A percentile compares a stretch with the other conserved stretches of the same genome.
Conservation (phyloP, 768 basidiomycete genomes). For the Suillus variegatus region DNA sequence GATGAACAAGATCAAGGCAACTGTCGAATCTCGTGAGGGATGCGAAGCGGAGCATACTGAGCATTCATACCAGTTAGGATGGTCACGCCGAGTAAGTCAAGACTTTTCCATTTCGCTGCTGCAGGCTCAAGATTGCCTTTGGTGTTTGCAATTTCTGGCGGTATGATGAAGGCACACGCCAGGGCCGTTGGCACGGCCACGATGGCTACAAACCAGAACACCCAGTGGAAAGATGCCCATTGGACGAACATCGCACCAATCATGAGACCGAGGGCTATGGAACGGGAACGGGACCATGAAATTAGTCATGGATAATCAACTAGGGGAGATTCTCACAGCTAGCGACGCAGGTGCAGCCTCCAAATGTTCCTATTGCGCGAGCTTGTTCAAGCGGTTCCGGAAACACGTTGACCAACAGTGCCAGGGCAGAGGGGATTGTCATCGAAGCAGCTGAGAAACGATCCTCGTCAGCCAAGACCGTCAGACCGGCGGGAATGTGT, state of each 20-base stretch:
- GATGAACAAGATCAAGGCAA: constrained; percentile 35
- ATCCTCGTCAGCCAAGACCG: constrained; percentile 5
- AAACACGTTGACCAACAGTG: constrained; percentile 51
- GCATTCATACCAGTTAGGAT: constrained; percentile 34
- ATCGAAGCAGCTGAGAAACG: constrained; percentile 43
- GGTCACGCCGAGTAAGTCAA: constrained; percentile 42
- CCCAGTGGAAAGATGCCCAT: constrained; percentile 47
- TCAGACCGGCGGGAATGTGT: constrained; percentile 4
- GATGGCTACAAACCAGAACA: constrained; percentile 52
- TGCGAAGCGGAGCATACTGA: neutral
- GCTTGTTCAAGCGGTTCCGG: constrained; percentile 48
- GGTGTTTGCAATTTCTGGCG: constrained; percentile 19
- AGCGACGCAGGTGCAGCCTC: constrained; percentile 47
- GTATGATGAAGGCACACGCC: constrained; percentile 36
- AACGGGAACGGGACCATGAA: neutral
- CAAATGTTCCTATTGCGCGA: constrained; percentile 48
- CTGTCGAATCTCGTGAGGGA: constrained; percentile 11
- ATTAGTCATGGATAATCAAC: neutral
- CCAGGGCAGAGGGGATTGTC: constrained; percentile 52
- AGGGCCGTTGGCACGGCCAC: constrained; percentile 36
- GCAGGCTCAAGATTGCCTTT: neutral
- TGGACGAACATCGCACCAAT: constrained; percentile 46
- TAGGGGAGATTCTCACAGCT: constrained; percentile 34
- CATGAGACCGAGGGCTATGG: constrained; percentile 42
- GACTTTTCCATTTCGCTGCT: constrained; percentile 27